Conservation (phyloP, 306 rosid species). For the Pterocarpus macrocarpus region DNA sequence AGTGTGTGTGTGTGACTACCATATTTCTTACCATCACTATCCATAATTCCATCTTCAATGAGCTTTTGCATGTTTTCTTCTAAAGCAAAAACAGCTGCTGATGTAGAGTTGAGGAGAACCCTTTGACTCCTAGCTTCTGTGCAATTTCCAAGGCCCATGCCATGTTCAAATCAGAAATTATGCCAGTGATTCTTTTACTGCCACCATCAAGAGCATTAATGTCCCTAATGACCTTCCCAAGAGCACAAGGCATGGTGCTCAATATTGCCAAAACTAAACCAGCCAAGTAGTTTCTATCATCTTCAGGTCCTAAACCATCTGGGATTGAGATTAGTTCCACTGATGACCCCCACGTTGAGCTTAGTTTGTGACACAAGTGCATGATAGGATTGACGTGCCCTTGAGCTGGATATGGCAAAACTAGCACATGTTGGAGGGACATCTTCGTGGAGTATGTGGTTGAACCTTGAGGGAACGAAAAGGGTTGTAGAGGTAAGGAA, state of each 20-base stretch:
- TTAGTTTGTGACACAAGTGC: too few relatives aligned
- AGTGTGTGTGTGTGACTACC: background rate
- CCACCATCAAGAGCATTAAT: conserved; percentile 25
- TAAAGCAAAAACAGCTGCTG: conserved; percentile 41
- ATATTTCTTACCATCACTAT: background rate
- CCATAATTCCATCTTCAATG: conserved; percentile 45
- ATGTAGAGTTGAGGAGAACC: conserved; percentile 41
- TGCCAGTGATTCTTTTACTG: conserved; percentile 23
- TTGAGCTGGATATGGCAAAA: background rate
- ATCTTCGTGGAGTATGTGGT: background rate
- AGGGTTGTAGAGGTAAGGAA: background rate
- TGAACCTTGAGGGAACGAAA: background rate
- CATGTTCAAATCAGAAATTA: conserved; percentile 44
- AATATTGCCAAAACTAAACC: conserved; percentile 17
- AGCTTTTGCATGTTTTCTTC: conserved; percentile 39
- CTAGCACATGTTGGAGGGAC: conserved; percentile 23
- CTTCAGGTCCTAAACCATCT: conserved; percentile 50
- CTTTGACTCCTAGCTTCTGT: conserved; percentile 44
- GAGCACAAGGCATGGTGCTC: conserved; percentile 41
- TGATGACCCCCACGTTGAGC: background rate
- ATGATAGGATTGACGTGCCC: too few relatives aligned
- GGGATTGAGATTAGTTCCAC: conserved; percentile 45
- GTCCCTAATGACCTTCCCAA: conserved; percentile 51
- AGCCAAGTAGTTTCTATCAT: conserved; percentile 42
- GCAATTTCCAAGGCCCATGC: conserved; percentile 55